phyloP scores from a whole-genome alignment of 257 asterid genomes.

The Salvia hispanica region DNA sequence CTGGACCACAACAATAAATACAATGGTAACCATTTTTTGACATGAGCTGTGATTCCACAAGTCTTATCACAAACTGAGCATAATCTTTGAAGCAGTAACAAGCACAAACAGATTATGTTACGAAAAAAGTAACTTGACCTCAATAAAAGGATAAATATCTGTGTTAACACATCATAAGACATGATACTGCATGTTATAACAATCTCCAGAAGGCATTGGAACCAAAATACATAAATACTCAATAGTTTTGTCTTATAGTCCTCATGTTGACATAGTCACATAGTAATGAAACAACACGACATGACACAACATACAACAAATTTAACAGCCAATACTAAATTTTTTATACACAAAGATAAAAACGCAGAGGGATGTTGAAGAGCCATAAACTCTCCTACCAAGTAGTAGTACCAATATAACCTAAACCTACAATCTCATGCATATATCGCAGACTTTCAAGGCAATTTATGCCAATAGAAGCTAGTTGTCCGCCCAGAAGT shows the following conservation, averaged over 20 bases:
- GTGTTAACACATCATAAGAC: not conserved
- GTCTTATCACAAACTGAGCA: constrained; percentile 18
- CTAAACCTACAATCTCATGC: not conserved
- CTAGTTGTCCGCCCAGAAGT: constrained; percentile 1
- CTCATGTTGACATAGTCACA: not conserved
- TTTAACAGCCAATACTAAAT: not conserved
- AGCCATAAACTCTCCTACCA: constrained; percentile 19
- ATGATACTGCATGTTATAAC: not conserved
- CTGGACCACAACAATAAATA: constrained; percentile 2
- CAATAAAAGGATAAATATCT: not conserved
- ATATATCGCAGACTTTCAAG: constrained; percentile 1
- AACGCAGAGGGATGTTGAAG: not conserved
- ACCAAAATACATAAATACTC: not conserved
- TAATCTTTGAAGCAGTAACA: not conserved
- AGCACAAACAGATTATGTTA: not conserved
- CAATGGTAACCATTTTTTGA: not conserved
- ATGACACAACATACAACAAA: not conserved
- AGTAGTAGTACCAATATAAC: not conserved
- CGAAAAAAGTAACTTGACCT: not conserved
- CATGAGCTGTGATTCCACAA: not conserved
- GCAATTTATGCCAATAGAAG: constrained; percentile 10
- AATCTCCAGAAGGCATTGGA: not conserved
- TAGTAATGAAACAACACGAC: not conserved
- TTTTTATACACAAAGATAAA: not conserved
- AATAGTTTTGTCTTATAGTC: not conserved